A percentile compares a stretch with the other conserved stretches of the same genome.
Evolutionary conservation across 495 filamentous ascomycete species (phyloP).

Genomic region (Tuber magnatum): DNA sequence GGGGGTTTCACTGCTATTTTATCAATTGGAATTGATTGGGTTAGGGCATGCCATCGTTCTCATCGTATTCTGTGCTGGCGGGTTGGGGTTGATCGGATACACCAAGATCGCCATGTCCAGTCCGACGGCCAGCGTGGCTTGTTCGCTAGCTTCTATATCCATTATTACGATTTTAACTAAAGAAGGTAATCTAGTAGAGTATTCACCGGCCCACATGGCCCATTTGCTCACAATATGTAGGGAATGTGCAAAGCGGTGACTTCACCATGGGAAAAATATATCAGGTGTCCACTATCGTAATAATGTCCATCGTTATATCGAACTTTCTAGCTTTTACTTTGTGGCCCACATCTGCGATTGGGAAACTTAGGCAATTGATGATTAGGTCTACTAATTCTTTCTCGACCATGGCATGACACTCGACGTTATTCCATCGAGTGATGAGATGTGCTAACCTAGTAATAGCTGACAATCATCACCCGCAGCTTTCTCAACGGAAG

Average conservation of each 20-base stretch:
- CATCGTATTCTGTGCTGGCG: constrained; percentile 79
- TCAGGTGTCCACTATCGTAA: constrained; percentile 83
- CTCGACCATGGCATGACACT: constrained; percentile 54
- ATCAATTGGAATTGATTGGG: constrained; percentile 54
- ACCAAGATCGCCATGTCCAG: constrained; percentile 78
- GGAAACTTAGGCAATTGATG: constrained; percentile 66
- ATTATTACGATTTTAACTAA: constrained; percentile 91
- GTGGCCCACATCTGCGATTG: constrained; percentile 73
- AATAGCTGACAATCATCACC: constrained; percentile 65
- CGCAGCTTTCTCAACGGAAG: constrained; percentile 77
- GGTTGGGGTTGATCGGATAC: constrained; percentile 86
- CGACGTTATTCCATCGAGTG: neutral
- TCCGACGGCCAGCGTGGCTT: constrained; percentile 84
- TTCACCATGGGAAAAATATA: constrained; percentile 75
- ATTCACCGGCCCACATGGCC: neutral
- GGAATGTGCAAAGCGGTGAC: constrained; percentile 63
- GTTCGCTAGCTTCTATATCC: constrained; percentile 79
- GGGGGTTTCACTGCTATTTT: constrained; percentile 72
- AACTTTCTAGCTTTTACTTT: constrained; percentile 70
- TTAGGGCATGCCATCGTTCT: constrained; percentile 77
- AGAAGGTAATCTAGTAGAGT: constrained; percentile 52
- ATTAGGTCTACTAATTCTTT: constrained; percentile 67
- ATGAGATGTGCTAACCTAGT: constrained; percentile 9
- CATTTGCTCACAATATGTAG: constrained; percentile 11
- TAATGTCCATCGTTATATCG: constrained; percentile 72